These are phyloP conservation scores for Reutealis trisperma DNA, from an alignment of 345 rosid species.

Conservation along the genomic window DNA sequence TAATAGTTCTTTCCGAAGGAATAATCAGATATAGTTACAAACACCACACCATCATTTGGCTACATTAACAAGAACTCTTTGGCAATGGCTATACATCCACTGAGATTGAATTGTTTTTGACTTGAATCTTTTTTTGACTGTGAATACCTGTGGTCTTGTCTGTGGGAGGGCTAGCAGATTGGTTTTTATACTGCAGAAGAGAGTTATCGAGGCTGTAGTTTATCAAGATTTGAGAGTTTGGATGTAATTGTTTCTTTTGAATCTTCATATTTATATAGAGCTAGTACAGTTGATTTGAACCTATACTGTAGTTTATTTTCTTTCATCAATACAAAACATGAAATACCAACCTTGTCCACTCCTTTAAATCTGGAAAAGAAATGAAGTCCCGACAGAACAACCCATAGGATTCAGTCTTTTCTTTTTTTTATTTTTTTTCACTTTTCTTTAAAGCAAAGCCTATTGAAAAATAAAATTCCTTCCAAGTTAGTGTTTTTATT, in stretches of 20 bases:
- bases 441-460: too few relatives aligned
- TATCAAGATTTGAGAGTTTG: neutral
- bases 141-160: constrained; percentile 7
- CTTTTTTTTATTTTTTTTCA: too few relatives aligned
- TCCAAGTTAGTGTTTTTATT: too few relatives aligned
- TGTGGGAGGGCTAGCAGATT: neutral
- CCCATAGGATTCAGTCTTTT: too few relatives aligned
- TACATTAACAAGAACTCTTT: neutral
- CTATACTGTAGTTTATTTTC: too few relatives aligned
- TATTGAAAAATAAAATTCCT: too few relatives aligned
- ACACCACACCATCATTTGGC: constrained; percentile 14
- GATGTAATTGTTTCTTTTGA: constrained; percentile 1
- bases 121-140: neutral
- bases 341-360: too few relatives aligned
- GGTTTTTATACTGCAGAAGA: neutral
- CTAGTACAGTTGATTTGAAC: too few relatives aligned
- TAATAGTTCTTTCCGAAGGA: constrained; percentile 3
- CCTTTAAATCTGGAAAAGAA: too few relatives aligned
- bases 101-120: neutral
- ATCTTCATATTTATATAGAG: too few relatives aligned
- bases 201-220: neutral
- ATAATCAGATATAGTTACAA: constrained; percentile 15
- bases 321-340: too few relatives aligned
- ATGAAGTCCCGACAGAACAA: too few relatives aligned
- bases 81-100: neutral